Base-by-base conservation (phyloP, 2,329 filamentous ascomycete species). In the Colletotrichum sp. region DNA sequence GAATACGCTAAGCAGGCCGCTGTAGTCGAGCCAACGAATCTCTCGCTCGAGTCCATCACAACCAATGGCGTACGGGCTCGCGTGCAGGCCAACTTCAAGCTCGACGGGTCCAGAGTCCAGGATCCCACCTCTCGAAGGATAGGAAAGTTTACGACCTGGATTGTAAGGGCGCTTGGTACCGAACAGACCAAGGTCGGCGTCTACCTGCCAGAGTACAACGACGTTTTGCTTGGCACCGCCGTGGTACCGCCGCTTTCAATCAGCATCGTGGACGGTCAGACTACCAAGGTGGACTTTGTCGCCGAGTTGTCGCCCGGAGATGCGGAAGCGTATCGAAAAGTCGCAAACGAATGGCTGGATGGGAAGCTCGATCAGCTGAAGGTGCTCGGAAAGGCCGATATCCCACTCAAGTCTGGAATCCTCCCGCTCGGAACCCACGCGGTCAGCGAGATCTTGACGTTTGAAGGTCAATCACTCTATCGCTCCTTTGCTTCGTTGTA, bases 261-360 rank as follows among this genome's bases (percentile, higher is more conserved):
- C 76, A 92, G 93, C 81, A 91, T 99, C 67, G 90, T 94, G 64
- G 94, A 98, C 81, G 95, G 95, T 13, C 91, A 95, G 80, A 92
- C 89, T 18, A 99, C 95, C 4, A 87, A 91, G 72, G 87, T 99
- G 73, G 95, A 98, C 80, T 93, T 99, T 79, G 85, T 97, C 71
- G 91, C 94, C 57, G 93, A 97, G 77, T 85, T 99, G 52, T 87
- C 90, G 48, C 94, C 95, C 30, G 96, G 96, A 34, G 92, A 96
- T 80, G 87, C 95, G 16, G 92, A 96, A 71, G 93, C 93, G 7
- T 92, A 98, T 79, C 93, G 95, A 75, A 90, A 90, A 75, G 90
- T 99, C 77, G 95, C 95, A 63, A 95, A 97, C 83, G 94, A 98
- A 83, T 99, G 95, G 93, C 86, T 99, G 76, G 92, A 95, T 70